Percentiles rank a stretch among this genome's conserved stretches.
Evolutionary conservation across 768 basidiomycete species (phyloP).

Genomic region (Suillus tomentosus): DNA sequence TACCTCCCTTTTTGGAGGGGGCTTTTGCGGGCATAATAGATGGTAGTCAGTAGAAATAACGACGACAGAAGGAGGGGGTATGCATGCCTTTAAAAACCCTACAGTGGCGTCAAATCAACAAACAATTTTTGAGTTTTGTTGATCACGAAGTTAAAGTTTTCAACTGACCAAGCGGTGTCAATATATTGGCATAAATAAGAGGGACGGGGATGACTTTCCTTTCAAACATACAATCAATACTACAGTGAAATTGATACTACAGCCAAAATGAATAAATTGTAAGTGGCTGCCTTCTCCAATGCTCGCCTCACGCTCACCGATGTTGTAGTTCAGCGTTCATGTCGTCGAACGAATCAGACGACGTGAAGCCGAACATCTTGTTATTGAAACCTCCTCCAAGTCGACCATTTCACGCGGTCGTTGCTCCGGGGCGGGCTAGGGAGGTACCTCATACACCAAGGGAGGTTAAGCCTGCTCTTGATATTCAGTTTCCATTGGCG

Average conservation of each 20-base stretch:
- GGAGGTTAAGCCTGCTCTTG: neutral
- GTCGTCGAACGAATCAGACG: too few relatives aligned
- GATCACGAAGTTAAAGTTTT: neutral
- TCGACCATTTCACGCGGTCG: neutral
- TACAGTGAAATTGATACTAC: neutral
- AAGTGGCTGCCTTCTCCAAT: neutral
- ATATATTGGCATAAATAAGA: neutral
- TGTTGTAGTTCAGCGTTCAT: neutral
- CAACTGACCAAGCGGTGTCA: neutral
- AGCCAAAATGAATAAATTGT: neutral
- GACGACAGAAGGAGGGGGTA: neutral
- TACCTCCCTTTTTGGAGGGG: neutral
- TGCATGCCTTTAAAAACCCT: conserved; percentile 1
- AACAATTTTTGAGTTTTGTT: neutral
- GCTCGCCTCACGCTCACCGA: neutral
- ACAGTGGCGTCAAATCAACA: neutral
- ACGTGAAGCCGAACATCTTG: too few relatives aligned
- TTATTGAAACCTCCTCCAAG: neutral
- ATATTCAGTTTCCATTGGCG: neutral
- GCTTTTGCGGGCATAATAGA: neutral
- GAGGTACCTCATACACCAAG: neutral
- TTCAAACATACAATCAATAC: neutral
- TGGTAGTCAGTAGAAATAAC: neutral
- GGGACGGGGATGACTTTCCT: neutral
- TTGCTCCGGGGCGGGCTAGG: neutral